phyloP scores from a whole-genome alignment of 495 filamentous ascomycete species.

The Lophium mytilinum region DNA sequence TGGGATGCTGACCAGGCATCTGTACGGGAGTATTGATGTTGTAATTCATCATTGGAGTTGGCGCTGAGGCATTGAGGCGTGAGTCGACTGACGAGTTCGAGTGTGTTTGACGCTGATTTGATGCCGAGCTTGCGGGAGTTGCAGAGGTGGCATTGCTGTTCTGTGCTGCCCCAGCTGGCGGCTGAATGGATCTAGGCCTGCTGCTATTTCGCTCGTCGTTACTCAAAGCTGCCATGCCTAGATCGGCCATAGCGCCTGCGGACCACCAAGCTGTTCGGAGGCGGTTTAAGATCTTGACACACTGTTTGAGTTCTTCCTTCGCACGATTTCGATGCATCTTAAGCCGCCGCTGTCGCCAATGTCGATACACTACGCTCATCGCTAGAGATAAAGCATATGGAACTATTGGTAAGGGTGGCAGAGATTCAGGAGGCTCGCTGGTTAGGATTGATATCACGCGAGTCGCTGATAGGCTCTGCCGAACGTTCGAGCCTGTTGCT shows the following conservation, averaged over 20 bases:
- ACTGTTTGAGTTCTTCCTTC: constrained; percentile 50
- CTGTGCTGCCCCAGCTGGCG: not conserved
- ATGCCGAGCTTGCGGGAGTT: not conserved
- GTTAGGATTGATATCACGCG: constrained; percentile 55
- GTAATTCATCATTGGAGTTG: constrained; percentile 5
- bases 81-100: constrained; percentile 12
- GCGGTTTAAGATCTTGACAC: constrained; percentile 47
- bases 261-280: constrained; percentile 54
- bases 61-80: constrained; percentile 8
- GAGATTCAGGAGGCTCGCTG: constrained; percentile 43
- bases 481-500: constrained; percentile 45
- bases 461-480: constrained; percentile 56
- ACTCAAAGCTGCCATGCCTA: constrained; percentile 35
- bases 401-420: constrained; percentile 56
- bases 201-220: constrained; percentile 21
- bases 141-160: not conserved
- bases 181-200: not conserved
- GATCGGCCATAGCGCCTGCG: constrained; percentile 52
- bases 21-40: constrained; percentile 11
- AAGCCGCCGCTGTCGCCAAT: constrained; percentile 57
- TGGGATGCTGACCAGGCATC: constrained; percentile 24
- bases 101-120: constrained; percentile 5
- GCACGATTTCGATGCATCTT: constrained; percentile 56
- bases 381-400: constrained; percentile 61
- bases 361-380: constrained; percentile 61